phyloP scores from a whole-genome alignment of 108 stramenopile genomes.

The Ochromonas danica region DNA sequence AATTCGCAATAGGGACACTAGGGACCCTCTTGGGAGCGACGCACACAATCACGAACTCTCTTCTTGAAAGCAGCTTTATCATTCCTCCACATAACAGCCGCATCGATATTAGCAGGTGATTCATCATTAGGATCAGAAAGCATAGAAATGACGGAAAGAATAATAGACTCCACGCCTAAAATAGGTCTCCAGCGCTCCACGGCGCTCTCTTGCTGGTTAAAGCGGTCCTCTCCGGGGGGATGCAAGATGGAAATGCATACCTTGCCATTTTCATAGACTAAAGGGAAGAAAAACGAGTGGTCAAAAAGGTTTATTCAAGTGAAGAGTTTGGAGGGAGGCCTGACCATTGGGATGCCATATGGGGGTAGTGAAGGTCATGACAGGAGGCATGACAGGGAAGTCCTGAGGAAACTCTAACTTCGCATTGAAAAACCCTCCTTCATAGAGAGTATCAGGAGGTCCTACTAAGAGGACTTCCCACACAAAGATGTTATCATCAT shows the following conservation, averaged over 20 bases:
- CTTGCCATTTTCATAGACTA: slow-evolving; percentile 66
- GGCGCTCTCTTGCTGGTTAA: slow-evolving; percentile 88
- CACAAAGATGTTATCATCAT: slow-evolving; percentile 68
- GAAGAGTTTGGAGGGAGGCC: slow-evolving; percentile 53
- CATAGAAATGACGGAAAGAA: slow-evolving; percentile 86
- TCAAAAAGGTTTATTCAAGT: background rate
- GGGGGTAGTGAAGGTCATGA: slow-evolving; percentile 83
- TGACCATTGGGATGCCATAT: slow-evolving; percentile 98
- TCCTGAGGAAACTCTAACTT: slow-evolving; percentile 84
- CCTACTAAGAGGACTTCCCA: slow-evolving; percentile 97
- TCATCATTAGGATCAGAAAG: slow-evolving; percentile 96
- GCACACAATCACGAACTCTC: background rate
- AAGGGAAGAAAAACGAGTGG: background rate
- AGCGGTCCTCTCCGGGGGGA: slow-evolving; percentile 90
- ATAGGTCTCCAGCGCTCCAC: slow-evolving; percentile 98
- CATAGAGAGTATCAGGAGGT: slow-evolving; percentile 66
- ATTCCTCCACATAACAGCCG: slow-evolving; percentile 60
- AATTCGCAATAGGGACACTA: too few species aligned
- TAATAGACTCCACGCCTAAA: slow-evolving; percentile 92
- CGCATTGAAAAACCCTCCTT: slow-evolving; percentile 96
- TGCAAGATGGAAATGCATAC: slow-evolving; percentile 98
- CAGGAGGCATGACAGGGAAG: slow-evolving; percentile 94
- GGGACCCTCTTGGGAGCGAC: background rate
- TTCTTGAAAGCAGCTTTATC: slow-evolving; percentile 22
- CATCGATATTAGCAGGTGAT: slow-evolving; percentile 96